phyloP scores from a whole-genome alignment of 495 filamentous ascomycete species.

The Xylaria venustula region DNA sequence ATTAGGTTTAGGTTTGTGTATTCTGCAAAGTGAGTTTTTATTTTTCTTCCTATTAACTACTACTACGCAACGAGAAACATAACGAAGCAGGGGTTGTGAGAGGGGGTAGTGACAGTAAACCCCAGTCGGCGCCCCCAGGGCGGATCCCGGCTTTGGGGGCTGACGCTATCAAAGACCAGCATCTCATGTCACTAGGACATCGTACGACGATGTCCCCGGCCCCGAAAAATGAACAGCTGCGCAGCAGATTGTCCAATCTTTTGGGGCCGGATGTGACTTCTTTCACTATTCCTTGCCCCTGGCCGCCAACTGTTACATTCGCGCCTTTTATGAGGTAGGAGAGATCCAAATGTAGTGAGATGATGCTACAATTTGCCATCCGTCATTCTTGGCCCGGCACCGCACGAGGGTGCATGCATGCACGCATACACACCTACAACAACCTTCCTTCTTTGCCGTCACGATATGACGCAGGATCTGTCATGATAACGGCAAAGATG shows the following conservation, averaged over 20 bases:
- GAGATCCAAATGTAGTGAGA: constrained; percentile 32
- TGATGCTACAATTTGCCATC: constrained; percentile 22
- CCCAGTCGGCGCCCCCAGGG: constrained; percentile 1
- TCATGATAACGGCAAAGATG: background rate
- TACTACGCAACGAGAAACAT: constrained; percentile 6
- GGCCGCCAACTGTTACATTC: constrained; percentile 16
- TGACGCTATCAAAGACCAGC: constrained; percentile 19
- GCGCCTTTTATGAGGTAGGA: background rate
- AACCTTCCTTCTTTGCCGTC: constrained; percentile 17
- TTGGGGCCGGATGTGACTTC: constrained; percentile 12
- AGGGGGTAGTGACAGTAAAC: background rate
- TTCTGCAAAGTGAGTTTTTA: background rate
- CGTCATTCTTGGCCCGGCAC: constrained; percentile 22
- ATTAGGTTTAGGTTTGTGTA: no score
- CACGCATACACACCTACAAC: background rate
- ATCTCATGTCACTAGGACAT: constrained; percentile 29
- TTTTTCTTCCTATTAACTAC: constrained; percentile 11
- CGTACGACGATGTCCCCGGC: constrained; percentile 8
- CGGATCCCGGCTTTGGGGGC: background rate
- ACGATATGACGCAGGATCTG: constrained; percentile 7
- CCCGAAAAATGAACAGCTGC: background rate
- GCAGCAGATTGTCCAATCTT: constrained; percentile 4
- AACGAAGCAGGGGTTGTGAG: constrained; percentile 1
- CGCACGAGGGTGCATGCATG: constrained; percentile 2
- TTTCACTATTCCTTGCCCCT: constrained; percentile 14